Conservation (phyloP, 441 rosid genomes). For the Populus tomentosa region DNA sequence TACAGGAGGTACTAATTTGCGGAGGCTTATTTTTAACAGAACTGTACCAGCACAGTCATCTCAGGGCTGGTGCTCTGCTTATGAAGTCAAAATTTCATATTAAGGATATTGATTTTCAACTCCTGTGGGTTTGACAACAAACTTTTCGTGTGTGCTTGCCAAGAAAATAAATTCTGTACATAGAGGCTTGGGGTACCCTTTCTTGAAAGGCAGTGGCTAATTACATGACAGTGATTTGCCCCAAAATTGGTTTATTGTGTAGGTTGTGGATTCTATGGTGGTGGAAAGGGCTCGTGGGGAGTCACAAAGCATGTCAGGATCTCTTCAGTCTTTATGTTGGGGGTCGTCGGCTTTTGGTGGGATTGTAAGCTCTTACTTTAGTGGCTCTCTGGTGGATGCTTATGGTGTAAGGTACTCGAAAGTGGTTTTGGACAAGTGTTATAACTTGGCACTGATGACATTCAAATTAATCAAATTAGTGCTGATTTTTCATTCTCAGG, state of each 20-base stretch:
- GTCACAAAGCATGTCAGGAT: slow-evolving; percentile 88
- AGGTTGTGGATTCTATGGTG: slow-evolving; percentile 99
- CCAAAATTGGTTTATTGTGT: slow-evolving; percentile 22
- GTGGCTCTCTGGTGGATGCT: slow-evolving; percentile 86
- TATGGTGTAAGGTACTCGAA: slow-evolving; percentile 81
- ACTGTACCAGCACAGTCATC: neutral
- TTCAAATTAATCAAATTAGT: slow-evolving; percentile 6
- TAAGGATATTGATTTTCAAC: neutral
- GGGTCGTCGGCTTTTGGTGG: slow-evolving; percentile 99
- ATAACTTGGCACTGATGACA: neutral
- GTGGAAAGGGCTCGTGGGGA: slow-evolving; percentile 99
- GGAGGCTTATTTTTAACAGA: neutral
- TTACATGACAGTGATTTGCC: neutral
- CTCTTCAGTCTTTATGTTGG: slow-evolving; percentile 96
- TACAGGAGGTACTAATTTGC: neutral
- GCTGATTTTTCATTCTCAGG: slow-evolving; percentile 50
- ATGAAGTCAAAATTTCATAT: neutral
- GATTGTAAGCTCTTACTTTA: slow-evolving; percentile 90
- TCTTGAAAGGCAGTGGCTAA: neutral
- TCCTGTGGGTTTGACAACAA: neutral
- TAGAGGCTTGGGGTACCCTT: neutral
- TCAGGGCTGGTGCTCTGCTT: neutral
- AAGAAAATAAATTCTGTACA: neutral
- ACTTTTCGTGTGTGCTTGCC: neutral
- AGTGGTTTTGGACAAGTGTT: slow-evolving; percentile 5